Evolutionary conservation across 176 grass and related monocot species (phyloP), one percentile per base, ranked within the genome.

Genomic region (Raddia guianensis): DNA sequence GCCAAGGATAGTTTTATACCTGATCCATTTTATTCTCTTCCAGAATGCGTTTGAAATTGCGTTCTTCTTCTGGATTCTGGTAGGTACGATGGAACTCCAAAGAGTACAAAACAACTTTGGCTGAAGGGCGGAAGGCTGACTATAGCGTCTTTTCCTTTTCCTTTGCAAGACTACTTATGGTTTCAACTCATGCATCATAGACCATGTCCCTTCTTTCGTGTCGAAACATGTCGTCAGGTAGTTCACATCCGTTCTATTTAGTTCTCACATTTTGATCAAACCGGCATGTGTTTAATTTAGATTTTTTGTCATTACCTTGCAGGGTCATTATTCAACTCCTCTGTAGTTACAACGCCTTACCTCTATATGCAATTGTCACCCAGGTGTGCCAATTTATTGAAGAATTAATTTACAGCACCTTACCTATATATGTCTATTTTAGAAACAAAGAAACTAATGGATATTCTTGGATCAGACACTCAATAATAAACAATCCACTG

Each of bases 11-110:
- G 66, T 98, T 72, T 18, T 98, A 3, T 89, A 87, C 84, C 57
- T 98, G 61, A 93, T 98, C 87, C 95, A 98, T 52, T 95, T 98
- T 66, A 93, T 98, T 72, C 90, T 95, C 72, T 95, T 95, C n/a
- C n/a, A n/a, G n/a, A n/a, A n/a, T n/a, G n/a, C n/a, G n/a, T n/a
- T n/a, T n/a, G n/a, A n/a, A n/a, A n/a, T n/a, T n/a, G n/a, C n/a
- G n/a, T n/a, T n/a, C n/a, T n/a, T n/a, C n/a, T n/a, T n/a, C n/a
- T n/a, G n/a, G n/a, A n/a, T n/a, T n/a, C n/a, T n/a, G n/a, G n/a
- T n/a, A n/a, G n/a, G n/a, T n/a, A n/a, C n/a, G 2, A 20, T 21
- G 19, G 4, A 68, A 79, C 45, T 46, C 33, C 7, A 1, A 4
- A 68, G 15, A 7, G 2, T 18, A 78, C 43, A 43, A 8, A 48